phyloP scores from a whole-genome alignment of 495 filamentous ascomycete genomes.

The Penicillium mononematosum region DNA sequence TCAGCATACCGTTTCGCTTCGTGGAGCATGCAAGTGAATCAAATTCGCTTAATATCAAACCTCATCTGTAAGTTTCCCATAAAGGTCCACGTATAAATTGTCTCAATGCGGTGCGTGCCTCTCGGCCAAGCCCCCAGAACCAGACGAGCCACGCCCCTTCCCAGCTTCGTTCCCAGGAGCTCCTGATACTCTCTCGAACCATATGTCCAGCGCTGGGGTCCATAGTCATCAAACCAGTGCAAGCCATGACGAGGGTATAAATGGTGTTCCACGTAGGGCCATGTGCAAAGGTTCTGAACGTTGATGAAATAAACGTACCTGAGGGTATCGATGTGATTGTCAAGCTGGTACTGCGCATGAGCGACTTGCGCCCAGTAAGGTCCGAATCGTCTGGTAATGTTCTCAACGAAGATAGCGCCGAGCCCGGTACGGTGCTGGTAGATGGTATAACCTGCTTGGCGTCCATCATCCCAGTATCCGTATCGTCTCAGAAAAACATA shows the following conservation, averaged over 20 bases:
- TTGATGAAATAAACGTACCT: background rate
- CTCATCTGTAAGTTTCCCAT: background rate
- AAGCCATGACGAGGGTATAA: background rate
- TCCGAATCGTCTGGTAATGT: background rate
- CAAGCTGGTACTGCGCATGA: background rate
- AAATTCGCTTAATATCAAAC: constrained; percentile 3
- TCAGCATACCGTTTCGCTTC: background rate
- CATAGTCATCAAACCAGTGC: background rate
- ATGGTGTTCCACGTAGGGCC: background rate
- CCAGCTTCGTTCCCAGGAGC: constrained; percentile 1
- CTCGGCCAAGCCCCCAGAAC: constrained; percentile 1
- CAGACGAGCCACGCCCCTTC: constrained; percentile 1
- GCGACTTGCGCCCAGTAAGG: background rate
- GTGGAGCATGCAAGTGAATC: background rate
- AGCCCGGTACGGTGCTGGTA: background rate
- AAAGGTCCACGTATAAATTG: background rate
- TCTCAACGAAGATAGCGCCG: constrained; percentile 2
- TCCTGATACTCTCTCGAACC: constrained; percentile 1
- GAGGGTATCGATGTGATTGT: constrained; percentile 1
- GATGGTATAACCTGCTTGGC: background rate
- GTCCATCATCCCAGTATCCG: background rate
- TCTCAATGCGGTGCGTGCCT: background rate
- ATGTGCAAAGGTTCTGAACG: background rate
- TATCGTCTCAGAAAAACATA: background rate
- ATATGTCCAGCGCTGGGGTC: background rate